A percentile compares a stretch with the other conserved stretches of the same genome.
Conservation (phyloP, 768 basidiomycete species). For the Russula olivacea region DNA sequence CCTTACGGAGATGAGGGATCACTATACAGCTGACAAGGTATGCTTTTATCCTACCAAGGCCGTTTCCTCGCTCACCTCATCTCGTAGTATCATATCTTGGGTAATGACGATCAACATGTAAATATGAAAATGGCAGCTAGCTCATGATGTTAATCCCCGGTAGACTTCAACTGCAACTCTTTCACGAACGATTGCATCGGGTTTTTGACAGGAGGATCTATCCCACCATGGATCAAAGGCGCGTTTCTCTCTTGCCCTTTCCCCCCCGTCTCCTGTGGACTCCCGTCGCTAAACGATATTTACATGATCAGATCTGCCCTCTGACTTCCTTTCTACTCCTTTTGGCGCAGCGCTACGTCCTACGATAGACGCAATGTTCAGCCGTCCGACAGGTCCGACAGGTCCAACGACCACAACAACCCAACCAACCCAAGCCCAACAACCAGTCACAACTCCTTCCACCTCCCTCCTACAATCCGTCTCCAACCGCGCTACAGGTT, state of each 20-base stretch:
- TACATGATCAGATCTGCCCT: conserved; percentile 52
- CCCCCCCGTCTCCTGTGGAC: not conserved
- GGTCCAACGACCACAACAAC: not conserved
- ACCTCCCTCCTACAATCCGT: conserved; percentile 49
- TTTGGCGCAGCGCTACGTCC: conserved; percentile 83
- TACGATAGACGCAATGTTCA: conserved; percentile 88
- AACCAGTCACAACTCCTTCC: not conserved
- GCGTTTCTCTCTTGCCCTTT: conserved; percentile 20
- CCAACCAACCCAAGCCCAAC: not conserved
- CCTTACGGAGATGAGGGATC: conserved; percentile 60
- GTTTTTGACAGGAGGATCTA: conserved; percentile 77
- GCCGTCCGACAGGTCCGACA: conserved; percentile 26
- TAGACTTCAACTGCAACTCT: conserved; percentile 93
- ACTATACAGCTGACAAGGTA: conserved; percentile 89
- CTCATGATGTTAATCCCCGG: not conserved
- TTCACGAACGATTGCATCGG: conserved; percentile 87
- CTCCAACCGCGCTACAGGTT: conserved; percentile 42
- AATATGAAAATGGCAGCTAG: not conserved
- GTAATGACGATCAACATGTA: conserved; percentile 33
- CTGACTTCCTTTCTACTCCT: conserved; percentile 83
- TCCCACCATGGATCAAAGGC: conserved; percentile 82
- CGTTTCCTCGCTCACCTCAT: not conserved
- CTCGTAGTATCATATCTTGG: conserved; percentile 78
- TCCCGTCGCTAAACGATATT: not conserved
- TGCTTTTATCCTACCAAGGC: conserved; percentile 25